phyloP scores from a whole-genome alignment of 1,284 basidiomycete genomes.

The Ceratobasidium sp. region DNA sequence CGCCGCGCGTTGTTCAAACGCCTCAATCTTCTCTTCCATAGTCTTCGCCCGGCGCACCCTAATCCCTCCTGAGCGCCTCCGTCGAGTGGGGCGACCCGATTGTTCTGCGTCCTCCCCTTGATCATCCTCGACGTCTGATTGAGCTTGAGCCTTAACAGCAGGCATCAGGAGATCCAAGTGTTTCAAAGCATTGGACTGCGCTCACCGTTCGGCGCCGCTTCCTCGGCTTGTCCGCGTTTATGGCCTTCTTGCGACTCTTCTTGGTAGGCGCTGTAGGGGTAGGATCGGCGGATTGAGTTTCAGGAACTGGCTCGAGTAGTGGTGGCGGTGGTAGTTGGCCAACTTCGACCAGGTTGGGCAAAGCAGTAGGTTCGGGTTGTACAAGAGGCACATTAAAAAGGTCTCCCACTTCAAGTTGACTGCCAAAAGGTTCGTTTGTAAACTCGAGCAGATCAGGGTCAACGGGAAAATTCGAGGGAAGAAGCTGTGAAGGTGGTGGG shows the following conservation, averaged over 20 bases:
- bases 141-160: neutral
- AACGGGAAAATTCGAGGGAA: neutral
- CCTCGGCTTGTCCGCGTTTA: no score
- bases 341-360: no score
- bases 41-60: neutral
- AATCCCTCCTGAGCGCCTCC: neutral
- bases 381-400: no score
- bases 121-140: neutral
- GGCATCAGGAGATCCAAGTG: no score
- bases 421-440: neutral
- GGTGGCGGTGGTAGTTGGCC: no score
- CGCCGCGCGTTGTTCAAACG: slow-evolving; percentile 1
- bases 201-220: no score
- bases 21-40: slow-evolving; percentile 13
- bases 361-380: neutral
- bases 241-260: no score
- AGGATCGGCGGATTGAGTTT: no score
- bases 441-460: neutral
- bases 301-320: no score
- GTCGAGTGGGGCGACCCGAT: neutral
- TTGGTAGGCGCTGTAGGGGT: no score
- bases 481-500: neutral
- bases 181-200: no score
- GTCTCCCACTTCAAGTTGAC: no score
- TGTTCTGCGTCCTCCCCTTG: neutral